Conservation (phyloP, 2,329 filamentous ascomycete genomes). For the Zarea fungicola region DNA sequence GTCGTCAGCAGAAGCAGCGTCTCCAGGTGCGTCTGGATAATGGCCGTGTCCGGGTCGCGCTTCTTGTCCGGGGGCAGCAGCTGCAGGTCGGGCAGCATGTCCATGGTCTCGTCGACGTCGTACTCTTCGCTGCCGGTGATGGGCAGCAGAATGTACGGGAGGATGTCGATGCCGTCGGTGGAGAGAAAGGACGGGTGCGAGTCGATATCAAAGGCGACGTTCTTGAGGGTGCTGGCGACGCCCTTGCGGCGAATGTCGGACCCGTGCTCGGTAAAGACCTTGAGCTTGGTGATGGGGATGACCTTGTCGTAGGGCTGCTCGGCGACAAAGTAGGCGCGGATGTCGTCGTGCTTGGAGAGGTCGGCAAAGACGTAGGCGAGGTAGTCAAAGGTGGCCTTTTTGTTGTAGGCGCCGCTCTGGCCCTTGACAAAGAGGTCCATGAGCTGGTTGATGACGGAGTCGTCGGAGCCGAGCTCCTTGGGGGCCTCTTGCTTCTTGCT, state of each 20-base stretch:
- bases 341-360: conserved; percentile 72
- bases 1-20: conserved; percentile 79
- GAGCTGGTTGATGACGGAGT: conserved; percentile 78
- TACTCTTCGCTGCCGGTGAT: conserved; percentile 87
- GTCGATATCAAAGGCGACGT: conserved; percentile 76
- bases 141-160: conserved; percentile 85
- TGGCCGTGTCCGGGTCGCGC: conserved; percentile 69
- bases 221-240: conserved; percentile 96
- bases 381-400: conserved; percentile 83
- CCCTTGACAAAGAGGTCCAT: conserved; percentile 96
- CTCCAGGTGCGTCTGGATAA: conserved; percentile 84
- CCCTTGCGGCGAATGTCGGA: conserved; percentile 80
- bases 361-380: conserved; percentile 93
- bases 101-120: conserved; percentile 75
- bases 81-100: conserved; percentile 87
- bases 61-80: conserved; percentile 84
- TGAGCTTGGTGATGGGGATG: conserved; percentile 86
- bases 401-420: conserved; percentile 75
- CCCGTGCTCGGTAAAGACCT: conserved; percentile 88
- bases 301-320: conserved; percentile 73
- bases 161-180: conserved; percentile 68
- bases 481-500: conserved; percentile 63
- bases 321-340: conserved; percentile 69
- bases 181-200: conserved; percentile 67
- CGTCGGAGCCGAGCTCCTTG: conserved; percentile 64